Percentiles rank a stretch among this genome's conserved stretches.
These are phyloP conservation scores for Abelmoschus esculentus DNA, from an alignment of 345 rosid species.

Conservation along the genomic window DNA sequence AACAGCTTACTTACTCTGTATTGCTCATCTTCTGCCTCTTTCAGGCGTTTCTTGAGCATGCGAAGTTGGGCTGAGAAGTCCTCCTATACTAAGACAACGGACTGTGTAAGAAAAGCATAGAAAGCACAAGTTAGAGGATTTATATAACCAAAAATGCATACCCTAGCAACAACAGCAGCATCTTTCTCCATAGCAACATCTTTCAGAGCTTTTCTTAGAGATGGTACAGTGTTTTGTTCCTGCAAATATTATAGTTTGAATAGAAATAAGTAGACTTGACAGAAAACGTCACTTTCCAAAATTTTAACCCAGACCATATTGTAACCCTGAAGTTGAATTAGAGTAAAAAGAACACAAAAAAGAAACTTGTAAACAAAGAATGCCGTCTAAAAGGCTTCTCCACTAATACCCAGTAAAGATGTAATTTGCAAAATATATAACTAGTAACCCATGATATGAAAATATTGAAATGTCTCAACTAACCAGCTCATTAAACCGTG, in stretches of 20 bases:
- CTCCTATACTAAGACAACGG: conserved; percentile 54
- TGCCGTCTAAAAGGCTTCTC: not conserved
- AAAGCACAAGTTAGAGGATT: conserved; percentile 5
- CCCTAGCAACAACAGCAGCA: conserved; percentile 96
- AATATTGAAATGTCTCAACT: conserved; percentile 1
- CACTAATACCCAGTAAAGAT: not conserved
- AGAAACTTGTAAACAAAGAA: not conserved
- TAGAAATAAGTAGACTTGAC: not conserved
- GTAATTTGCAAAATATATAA: not conserved
- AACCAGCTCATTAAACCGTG: conserved; percentile 65
- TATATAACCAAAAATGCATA: conserved; percentile 20
- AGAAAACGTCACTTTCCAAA: not conserved
- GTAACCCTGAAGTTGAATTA: not conserved
- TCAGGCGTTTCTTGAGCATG: conserved; percentile 66
- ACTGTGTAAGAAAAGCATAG: conserved; percentile 15
- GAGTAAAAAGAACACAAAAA: not conserved
- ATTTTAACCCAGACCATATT: not conserved
- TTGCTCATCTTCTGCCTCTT: conserved; percentile 93
- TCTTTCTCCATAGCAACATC: conserved; percentile 99
- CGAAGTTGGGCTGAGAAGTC: conserved; percentile 92
- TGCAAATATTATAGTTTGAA: conserved; percentile 19
- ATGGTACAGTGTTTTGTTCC: conserved; percentile 85
- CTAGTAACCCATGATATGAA: not conserved
- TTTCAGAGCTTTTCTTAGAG: conserved; percentile 86
- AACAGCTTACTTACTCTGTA: conserved; percentile 46